Conservation (phyloP, 2,329 filamentous ascomycete genomes). For the Penicillium palitans region DNA sequence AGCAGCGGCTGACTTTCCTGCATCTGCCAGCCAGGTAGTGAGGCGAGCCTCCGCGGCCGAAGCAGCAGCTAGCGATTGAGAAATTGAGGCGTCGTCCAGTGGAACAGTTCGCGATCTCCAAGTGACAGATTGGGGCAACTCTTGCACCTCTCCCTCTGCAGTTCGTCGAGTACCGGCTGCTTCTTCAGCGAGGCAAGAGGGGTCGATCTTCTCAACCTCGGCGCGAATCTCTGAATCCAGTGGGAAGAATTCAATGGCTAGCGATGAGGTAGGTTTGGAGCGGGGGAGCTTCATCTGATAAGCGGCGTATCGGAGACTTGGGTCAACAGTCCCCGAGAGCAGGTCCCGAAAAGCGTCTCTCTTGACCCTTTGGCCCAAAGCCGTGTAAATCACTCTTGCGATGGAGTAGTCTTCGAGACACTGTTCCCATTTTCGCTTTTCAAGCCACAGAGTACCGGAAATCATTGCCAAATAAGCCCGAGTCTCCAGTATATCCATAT, state of each 20-base stretch:
- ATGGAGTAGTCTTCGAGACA: constrained; percentile 76
- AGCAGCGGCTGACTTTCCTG: constrained; percentile 42
- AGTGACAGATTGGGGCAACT: constrained; percentile 70
- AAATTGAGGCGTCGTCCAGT: constrained; percentile 90
- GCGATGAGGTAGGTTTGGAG: constrained; percentile 75
- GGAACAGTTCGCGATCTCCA: constrained; percentile 86
- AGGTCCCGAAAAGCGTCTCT: constrained; percentile 84
- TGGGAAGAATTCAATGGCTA: constrained; percentile 78
- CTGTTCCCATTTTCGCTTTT: constrained; percentile 80
- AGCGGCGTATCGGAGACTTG: constrained; percentile 89
- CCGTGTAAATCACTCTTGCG: constrained; percentile 78
- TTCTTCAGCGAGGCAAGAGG: constrained; percentile 64
- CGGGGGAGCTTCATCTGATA: constrained; percentile 88
- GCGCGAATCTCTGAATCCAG: constrained; percentile 60
- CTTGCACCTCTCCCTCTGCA: constrained; percentile 45
- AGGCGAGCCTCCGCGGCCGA: constrained; percentile 56
- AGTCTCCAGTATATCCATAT: constrained; percentile 77
- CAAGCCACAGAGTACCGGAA: constrained; percentile 75
- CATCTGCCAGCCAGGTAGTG: constrained; percentile 47
- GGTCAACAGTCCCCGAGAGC: constrained; percentile 81
- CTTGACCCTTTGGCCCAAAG: constrained; percentile 63
- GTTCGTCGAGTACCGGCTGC: constrained; percentile 50
- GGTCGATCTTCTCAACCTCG: constrained; percentile 70
- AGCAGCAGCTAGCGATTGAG: constrained; percentile 75
- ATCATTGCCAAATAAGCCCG: constrained; percentile 79